These are phyloP conservation scores for Thuja plicata DNA, from an alignment of 83 land plant genomes.

Conservation along the genomic window DNA sequence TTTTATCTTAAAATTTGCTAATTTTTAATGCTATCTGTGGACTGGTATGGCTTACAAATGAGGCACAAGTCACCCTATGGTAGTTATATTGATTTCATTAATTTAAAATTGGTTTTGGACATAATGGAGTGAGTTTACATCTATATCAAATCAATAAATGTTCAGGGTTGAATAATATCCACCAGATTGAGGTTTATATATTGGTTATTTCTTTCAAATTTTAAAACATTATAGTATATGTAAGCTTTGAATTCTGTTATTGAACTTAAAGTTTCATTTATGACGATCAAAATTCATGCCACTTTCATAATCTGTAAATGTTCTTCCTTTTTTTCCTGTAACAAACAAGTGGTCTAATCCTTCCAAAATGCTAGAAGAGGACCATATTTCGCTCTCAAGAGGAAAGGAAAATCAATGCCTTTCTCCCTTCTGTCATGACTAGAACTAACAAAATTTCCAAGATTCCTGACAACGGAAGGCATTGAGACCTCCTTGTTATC, in stretches of 20 bases:
- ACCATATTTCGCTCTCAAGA: neutral
- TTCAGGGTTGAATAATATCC: neutral
- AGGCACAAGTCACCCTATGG: neutral
- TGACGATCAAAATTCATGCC: neutral
- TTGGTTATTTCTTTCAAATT: no score
- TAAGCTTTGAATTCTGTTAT: neutral
- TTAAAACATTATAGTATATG: no score
- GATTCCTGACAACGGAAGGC: neutral
- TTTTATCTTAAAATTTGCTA: no score
- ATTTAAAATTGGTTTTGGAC: neutral
- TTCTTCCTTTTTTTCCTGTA: neutral
- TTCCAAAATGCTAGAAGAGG: neutral
- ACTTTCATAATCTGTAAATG: no score
- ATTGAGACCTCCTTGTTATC: neutral
- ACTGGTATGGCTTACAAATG: neutral
- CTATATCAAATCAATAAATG: neutral
- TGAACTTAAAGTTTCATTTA: neutral
- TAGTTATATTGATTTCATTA: neutral
- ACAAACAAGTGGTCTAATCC: neutral
- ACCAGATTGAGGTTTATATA: neutral
- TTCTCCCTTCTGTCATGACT: neutral
- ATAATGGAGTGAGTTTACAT: neutral
- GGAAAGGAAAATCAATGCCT: neutral
- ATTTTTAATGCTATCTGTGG: neutral
- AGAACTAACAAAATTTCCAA: neutral